Base-by-base conservation (phyloP, 176 grass and related monocot genomes). In the Juncus effusus region DNA sequence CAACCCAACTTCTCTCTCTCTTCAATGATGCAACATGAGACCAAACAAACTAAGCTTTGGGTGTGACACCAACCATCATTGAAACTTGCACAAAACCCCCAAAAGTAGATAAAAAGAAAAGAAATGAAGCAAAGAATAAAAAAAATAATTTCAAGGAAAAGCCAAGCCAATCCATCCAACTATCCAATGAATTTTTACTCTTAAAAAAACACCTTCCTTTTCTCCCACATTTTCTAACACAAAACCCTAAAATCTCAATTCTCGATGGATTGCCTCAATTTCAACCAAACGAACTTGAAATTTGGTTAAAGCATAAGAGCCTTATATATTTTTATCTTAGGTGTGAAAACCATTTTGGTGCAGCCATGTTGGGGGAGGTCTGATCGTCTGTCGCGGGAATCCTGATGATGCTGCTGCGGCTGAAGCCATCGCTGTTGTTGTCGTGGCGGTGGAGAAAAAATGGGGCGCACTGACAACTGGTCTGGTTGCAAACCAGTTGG, bases 331-430 rank as follows among this genome's bases (percentile, higher is more conserved):
- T 54, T 49, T 28, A 10, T 40, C 61, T 80, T 54, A 64, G 40
- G 83, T 83, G 37, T 90, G 83, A 78, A 90, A 90, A 5, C 86
- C 86, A 66, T 90, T 95, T 80, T 74, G 76, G 82, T 86, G 85
- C 70, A 78, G 73, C 93, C 85, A 86, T 69, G 60, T 59, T 53
- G 83, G 75, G 67, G 75, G 28, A 66, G 76, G 85, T 79, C 69
- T 72, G 39, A 79, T 79, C 47, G 79, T 76, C 54, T 82, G 90
- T 74, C 82, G 88, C 56, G 82, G 88, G 93, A 97, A 97, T 97
- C 93, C 85, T 97, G 93, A 97, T 97, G 93, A 97, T 92, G 93
- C 93, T 97, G 93, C 93, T 69, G 88, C 76, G 62, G 85, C 74
- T 1, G 79, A 57, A n/a, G 83, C 73, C 16, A 58, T 54, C 36